Evolutionary conservation across 78 protist genomes (phyloP), one percentile per base, ranked within the genome.

Genomic region (Dictyostelium brefeldianum): DNA sequence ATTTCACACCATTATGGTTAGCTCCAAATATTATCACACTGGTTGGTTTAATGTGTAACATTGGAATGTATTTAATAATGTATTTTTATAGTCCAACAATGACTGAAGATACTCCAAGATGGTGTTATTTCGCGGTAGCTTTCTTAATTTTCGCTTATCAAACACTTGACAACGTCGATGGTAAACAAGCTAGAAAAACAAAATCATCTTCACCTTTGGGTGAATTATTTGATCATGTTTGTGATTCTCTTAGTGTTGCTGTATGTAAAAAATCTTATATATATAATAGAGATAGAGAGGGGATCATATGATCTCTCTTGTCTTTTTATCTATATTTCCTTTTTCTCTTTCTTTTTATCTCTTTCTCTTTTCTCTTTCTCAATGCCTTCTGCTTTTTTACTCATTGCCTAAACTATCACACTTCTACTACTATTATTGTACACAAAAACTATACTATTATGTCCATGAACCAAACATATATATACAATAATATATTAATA

Each of bases 171-270:
- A 96, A 96, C 54, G 64, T 92, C 8, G 98, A 97, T 87, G 98
- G 98, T 8, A 96, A 97, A 27, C 98, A 97, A 77, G 98, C 98
- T 5, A 69, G 92, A 69, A 59, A 89, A 70, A 97, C 98, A 47
- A 78, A 82, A 50, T 71, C 95, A 15, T 95, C 97, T 27, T 90
- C 97, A 46, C 97, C 98, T 29, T 89, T 97, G 46, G 98, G 98
- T 25, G 95, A 95, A 59, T 67, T 96, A 48, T 81, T 97, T 59
- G 98, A 97, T 80, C 98, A 97, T 78, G 95, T 96, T 77, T 87
- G 95, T 82, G 95, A 83, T 92, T 87, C 90, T 36, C 5, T 87
- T 9, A 71, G 89, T 83, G 95, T 84, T 67, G 83, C 95, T 80
- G 89, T 78, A 77, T 18, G 87, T 81, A 5, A 25, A 27, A 64